A percentile compares a stretch with the other conserved stretches of the same genome.
phyloP scores from a whole-genome alignment of 2,329 filamentous ascomycete genomes.

The Emmonsiellopsis sp. region DNA sequence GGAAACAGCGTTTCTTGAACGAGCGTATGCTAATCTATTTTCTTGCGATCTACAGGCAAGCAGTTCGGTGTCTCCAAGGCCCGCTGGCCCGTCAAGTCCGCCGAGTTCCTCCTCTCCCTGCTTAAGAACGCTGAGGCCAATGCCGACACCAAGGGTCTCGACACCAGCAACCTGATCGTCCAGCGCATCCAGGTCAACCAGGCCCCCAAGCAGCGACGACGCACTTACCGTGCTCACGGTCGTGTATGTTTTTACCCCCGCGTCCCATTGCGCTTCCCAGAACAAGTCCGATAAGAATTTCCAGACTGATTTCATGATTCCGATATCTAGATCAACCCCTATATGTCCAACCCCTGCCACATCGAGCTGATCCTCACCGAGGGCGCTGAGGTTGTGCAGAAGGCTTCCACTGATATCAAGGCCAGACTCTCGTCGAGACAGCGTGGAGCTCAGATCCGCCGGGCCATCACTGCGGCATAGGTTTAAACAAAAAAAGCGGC shows the following conservation, averaged over 20 bases:
- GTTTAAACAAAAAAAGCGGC: not conserved
- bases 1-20: not conserved
- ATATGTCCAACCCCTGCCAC: constrained; percentile 99
- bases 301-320: constrained; percentile 17
- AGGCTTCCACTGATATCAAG: constrained; percentile 62
- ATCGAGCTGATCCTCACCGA: constrained; percentile 99
- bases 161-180: constrained; percentile 94
- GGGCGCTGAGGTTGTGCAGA: constrained; percentile 90
- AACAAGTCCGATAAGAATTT: too few species aligned
- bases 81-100: constrained; percentile 98
- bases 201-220: constrained; percentile 97
- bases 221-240: constrained; percentile 99
- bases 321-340: constrained; percentile 84
- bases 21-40: constrained; percentile 13
- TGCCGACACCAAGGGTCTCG: constrained; percentile 92
- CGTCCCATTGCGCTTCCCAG: not conserved
- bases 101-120: constrained; percentile 93
- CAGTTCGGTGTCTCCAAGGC: constrained; percentile 96
- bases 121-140: constrained; percentile 97
- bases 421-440: constrained; percentile 80
- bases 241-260: constrained; percentile 61
- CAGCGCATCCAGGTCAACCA: constrained; percentile 99
- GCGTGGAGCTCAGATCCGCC: constrained; percentile 60
- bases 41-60: constrained; percentile 60
- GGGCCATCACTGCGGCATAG: constrained; percentile 50